Evolutionary conservation across 805 yeast genomes (phyloP).

Genomic region (Phaffomyces opuntiae): DNA sequence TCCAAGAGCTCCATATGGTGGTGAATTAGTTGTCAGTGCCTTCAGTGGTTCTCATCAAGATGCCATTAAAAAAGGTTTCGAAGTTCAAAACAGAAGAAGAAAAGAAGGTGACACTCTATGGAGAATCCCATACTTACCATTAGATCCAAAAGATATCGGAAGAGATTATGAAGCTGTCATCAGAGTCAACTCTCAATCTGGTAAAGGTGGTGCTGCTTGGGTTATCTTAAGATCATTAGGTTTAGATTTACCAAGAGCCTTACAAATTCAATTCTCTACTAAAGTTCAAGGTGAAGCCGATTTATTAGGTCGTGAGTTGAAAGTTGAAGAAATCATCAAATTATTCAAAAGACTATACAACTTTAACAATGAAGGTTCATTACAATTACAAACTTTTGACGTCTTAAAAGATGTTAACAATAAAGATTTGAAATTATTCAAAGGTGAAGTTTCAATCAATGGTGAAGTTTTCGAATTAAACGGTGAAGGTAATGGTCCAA

Average conservation of each 20-base stretch:
- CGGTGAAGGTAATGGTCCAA: slow-evolving; percentile 76
- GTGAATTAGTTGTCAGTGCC: slow-evolving; percentile 72
- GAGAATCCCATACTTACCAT: slow-evolving; percentile 71
- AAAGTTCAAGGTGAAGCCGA: slow-evolving; percentile 63
- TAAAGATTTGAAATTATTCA: slow-evolving; percentile 36
- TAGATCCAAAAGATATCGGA: slow-evolving; percentile 78
- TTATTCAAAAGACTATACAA: slow-evolving; percentile 53
- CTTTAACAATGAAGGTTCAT: slow-evolving; percentile 31
- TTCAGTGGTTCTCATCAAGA: slow-evolving; percentile 71
- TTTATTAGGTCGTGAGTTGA: slow-evolving; percentile 58
- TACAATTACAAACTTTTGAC: slow-evolving; percentile 36
- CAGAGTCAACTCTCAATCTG: slow-evolving; percentile 81
- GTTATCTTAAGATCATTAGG: slow-evolving; percentile 63
- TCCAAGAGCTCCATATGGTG: slow-evolving; percentile 76
- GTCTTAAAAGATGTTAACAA: slow-evolving; percentile 26
- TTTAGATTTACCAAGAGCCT: slow-evolving; percentile 63
- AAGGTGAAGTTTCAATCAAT: slow-evolving; percentile 32
- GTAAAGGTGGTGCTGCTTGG: slow-evolving; percentile 88
- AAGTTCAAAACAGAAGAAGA: slow-evolving; percentile 43
- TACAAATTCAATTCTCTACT: slow-evolving; percentile 63
- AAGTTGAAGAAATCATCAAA: slow-evolving; percentile 54
- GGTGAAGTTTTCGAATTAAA: slow-evolving; percentile 29
- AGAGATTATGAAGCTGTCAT: slow-evolving; percentile 77
- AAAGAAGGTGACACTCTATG: slow-evolving; percentile 45
- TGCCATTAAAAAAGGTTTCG: slow-evolving; percentile 63